phyloP scores from a whole-genome alignment of 164 flowering plant genomes.

The Aristolochia contorta region DNA sequence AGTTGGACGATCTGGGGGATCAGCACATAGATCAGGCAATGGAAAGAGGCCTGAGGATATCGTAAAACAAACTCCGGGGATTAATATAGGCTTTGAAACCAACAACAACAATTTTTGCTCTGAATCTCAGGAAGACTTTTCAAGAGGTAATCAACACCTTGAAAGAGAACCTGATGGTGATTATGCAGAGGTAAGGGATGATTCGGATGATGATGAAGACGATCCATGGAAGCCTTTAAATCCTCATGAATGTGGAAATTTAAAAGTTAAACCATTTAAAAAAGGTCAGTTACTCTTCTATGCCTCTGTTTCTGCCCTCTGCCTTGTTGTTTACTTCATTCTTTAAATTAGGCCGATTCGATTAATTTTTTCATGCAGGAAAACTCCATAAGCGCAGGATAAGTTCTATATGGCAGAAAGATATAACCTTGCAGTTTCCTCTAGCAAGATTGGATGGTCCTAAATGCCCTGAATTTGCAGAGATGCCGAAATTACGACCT shows the following conservation, averaged over 20 bases:
- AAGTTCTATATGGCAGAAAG: no score
- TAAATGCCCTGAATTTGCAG: no score
- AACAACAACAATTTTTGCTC: constrained; percentile 21
- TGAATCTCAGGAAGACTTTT: constrained; percentile 19
- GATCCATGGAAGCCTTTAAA: constrained; percentile 95
- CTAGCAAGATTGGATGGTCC: no score
- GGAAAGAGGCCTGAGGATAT: constrained; percentile 29
- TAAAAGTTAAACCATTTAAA: constrained; percentile 73
- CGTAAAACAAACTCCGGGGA: constrained; percentile 21
- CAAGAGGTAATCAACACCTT: constrained; percentile 18
- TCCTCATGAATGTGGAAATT: constrained; percentile 88
- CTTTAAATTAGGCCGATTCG: no score
- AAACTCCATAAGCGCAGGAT: no score
- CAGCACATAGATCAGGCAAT: constrained; percentile 31
- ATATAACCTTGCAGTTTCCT: no score
- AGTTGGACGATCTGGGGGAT: constrained; percentile 40
- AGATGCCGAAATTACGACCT: no score
- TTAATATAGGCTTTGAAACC: constrained; percentile 13
- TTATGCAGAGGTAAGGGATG: constrained; percentile 27
- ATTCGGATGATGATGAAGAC: constrained; percentile 40
- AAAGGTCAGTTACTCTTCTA: constrained; percentile 20
- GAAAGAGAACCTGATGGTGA: constrained; percentile 33
- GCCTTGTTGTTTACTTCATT: no score
- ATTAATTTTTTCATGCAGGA: no score
- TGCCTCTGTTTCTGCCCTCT: no score